These are phyloP conservation scores for Globisporangium paddicum DNA, from an alignment of 352 stramenopile genomes.

Conservation along the genomic window DNA sequence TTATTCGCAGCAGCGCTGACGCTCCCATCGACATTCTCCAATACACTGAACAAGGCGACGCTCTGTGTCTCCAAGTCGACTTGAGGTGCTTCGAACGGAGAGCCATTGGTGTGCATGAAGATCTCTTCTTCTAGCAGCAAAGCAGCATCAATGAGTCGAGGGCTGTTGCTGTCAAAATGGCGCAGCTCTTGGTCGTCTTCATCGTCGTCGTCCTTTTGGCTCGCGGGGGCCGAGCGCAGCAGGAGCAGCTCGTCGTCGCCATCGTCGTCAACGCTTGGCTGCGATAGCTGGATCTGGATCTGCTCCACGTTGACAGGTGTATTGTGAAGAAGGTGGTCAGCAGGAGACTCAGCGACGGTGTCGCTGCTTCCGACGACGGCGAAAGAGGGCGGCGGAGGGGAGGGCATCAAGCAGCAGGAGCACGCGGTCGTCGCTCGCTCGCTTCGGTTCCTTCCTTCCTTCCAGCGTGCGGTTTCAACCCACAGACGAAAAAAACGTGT, in stretches of 20 bases:
- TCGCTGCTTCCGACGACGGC: not conserved
- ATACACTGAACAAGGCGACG: not conserved
- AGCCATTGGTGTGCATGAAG: not conserved
- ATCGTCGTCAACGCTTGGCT: not conserved
- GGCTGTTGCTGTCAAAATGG: constrained; percentile 3
- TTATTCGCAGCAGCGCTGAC: not conserved
- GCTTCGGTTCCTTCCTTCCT: constrained; percentile 1
- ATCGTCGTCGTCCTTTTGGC: constrained; percentile 15
- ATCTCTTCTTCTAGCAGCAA: constrained; percentile 4
- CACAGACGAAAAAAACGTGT: constrained; percentile 1
- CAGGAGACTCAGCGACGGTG: not conserved
- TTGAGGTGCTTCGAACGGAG: not conserved
- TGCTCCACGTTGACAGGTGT: not conserved
- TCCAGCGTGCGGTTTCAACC: constrained; percentile 10
- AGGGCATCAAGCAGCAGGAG: constrained; percentile 6
- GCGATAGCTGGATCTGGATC: not conserved
- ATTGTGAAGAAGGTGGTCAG: not conserved
- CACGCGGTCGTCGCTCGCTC: not conserved
- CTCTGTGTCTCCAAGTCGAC: not conserved
- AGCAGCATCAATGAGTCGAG: constrained; percentile 5
- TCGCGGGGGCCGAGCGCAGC: constrained; percentile 5
- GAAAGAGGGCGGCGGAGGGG: not conserved
- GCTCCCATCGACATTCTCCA: not conserved
- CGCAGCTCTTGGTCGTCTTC: constrained; percentile 22
- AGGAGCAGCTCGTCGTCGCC: constrained; percentile 3